Evolutionary conservation across 2,329 filamentous ascomycete genomes (phyloP).

Genomic region (Rhytidhysteron rufulum): DNA sequence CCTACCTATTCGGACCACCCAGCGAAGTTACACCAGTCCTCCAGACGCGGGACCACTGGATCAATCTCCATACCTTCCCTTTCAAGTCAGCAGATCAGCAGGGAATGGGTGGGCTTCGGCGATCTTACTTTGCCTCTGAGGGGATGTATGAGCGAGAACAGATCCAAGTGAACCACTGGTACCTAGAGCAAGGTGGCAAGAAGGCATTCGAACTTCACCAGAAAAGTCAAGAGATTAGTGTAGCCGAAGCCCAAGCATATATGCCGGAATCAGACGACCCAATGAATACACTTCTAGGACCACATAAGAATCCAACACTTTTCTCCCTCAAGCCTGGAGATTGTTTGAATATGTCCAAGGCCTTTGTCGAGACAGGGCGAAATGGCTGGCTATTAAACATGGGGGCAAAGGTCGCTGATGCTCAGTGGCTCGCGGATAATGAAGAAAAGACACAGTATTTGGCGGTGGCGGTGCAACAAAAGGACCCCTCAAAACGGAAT

Average conservation of each 20-base stretch:
- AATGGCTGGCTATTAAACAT: conserved; percentile 55
- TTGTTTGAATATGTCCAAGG: conserved; percentile 43
- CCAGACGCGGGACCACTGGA: conserved; percentile 50
- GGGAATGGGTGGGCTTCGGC: conserved; percentile 36
- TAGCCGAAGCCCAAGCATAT: conserved; percentile 40
- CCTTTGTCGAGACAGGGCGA: conserved; percentile 24
- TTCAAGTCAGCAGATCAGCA: conserved; percentile 33
- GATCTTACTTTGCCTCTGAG: conserved; percentile 42
- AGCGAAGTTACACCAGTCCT: conserved; percentile 45
- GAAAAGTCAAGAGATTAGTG: conserved; percentile 27
- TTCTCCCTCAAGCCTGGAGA: conserved; percentile 41
- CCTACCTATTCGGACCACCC: conserved; percentile 49
- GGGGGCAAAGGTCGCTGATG: conserved; percentile 50
- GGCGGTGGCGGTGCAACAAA: conserved; percentile 43
- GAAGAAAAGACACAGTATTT: conserved; percentile 52
- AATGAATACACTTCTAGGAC: conserved; percentile 50
- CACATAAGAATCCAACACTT: conserved; percentile 41
- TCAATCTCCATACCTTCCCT: conserved; percentile 49
- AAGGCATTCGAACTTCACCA: conserved; percentile 43
- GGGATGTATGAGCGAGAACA: conserved; percentile 43
- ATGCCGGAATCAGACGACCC: conserved; percentile 27
- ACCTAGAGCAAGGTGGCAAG: conserved; percentile 40
- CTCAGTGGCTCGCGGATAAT: conserved; percentile 43
- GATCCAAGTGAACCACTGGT: conserved; percentile 53
- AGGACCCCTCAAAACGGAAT: conserved; percentile 10